phyloP scores from a whole-genome alignment of 371 early-diverging fungal species.

The Dinochytrium kinnereticum region DNA sequence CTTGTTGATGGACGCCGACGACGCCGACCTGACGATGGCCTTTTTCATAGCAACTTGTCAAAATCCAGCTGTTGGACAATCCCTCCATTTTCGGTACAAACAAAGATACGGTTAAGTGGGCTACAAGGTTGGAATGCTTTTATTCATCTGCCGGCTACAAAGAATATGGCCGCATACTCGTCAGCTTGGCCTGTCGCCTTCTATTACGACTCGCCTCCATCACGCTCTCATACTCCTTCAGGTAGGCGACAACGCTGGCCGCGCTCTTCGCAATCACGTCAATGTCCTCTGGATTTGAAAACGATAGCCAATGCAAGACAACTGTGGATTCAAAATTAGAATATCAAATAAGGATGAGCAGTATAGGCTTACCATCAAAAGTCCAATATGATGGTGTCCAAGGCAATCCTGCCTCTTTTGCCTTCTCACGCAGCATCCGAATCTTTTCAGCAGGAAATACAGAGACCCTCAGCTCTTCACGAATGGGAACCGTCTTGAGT shows the following conservation, averaged over 20 bases:
- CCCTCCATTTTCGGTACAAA: no score
- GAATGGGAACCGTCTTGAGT: constrained; percentile 10
- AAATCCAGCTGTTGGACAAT: no score
- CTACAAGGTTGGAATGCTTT: no score
- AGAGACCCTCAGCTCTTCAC: background rate
- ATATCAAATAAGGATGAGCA: no score
- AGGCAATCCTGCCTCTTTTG: background rate
- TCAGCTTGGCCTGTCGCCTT: background rate
- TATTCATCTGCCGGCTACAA: no score
- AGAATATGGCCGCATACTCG: constrained; percentile 5
- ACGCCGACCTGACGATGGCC: background rate
- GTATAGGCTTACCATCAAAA: no score
- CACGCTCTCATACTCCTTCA: constrained; percentile 19
- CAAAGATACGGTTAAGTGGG: no score
- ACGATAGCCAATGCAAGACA: constrained; percentile 13
- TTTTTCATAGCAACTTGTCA: background rate
- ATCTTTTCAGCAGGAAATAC: background rate
- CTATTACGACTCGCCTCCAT: constrained; percentile 9
- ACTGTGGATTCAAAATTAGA: no score
- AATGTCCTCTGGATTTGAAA: background rate
- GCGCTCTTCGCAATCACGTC: constrained; percentile 3
- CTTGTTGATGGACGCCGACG: background rate
- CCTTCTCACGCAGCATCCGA: background rate
- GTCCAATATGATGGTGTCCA: constrained; percentile 12
- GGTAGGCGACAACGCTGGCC: background rate